A percentile compares a stretch with the other conserved stretches of the same genome.
Evolutionary conservation across 768 basidiomycete species (phyloP).

Genomic region (Hebeloma cylindrosporum): DNA sequence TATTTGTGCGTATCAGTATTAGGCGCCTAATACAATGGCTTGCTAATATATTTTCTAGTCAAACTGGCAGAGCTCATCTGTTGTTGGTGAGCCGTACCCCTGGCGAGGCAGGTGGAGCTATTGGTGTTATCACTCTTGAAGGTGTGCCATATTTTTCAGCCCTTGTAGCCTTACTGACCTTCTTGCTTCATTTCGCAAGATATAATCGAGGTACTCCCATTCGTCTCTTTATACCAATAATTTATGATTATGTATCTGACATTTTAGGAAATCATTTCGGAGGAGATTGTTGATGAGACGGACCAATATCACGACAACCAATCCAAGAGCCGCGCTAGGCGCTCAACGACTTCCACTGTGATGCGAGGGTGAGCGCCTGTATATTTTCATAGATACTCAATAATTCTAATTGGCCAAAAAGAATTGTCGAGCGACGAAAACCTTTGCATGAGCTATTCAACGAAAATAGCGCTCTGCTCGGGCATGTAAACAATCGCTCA

Average conservation of each 20-base stretch:
- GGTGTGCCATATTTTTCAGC: conserved; percentile 37
- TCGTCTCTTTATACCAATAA: neutral
- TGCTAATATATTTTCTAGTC: conserved; percentile 44
- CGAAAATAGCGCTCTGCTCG: conserved; percentile 14
- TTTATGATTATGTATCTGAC: conserved; percentile 16
- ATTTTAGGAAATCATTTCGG: conserved; percentile 83
- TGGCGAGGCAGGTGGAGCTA: conserved; percentile 76
- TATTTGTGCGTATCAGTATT: conserved; percentile 61
- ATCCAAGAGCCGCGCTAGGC: conserved; percentile 69
- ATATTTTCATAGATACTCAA: neutral
- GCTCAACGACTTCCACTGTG: conserved; percentile 69
- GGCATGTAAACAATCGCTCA: conserved; percentile 11
- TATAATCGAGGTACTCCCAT: conserved; percentile 59
- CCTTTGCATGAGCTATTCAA: conserved; percentile 8
- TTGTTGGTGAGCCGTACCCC: conserved; percentile 84
- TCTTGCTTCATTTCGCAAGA: conserved; percentile 37
- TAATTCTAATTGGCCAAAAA: neutral
- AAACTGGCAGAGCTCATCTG: conserved; percentile 93
- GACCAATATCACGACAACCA: conserved; percentile 88
- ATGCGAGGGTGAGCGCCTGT: conserved; percentile 68
- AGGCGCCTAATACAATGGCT: neutral
- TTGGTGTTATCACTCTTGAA: conserved; percentile 90
- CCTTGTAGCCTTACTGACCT: neutral
- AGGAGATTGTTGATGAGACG: conserved; percentile 95
- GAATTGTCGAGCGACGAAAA: conserved; percentile 25